Evolutionary conservation across 1,284 basidiomycete genomes (phyloP).

Genomic region (Athelia psychrophila): DNA sequence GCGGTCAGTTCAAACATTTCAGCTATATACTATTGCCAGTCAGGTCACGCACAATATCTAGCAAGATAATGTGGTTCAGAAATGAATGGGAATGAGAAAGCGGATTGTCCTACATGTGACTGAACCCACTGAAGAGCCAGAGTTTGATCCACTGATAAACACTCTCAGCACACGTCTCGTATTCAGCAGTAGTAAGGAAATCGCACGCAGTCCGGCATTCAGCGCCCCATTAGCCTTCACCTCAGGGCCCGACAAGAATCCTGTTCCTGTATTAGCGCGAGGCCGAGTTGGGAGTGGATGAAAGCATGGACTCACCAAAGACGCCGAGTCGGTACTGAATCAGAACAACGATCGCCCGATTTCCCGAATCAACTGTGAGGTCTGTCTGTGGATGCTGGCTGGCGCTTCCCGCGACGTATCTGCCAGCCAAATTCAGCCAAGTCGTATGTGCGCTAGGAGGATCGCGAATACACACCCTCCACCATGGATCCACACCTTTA

Average conservation of each 20-base stretch:
- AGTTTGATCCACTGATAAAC: conserved; percentile 26
- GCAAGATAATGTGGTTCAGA: too few species aligned
- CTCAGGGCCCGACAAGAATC: conserved; percentile 23
- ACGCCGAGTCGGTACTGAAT: conserved; percentile 21
- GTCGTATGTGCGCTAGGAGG: neutral
- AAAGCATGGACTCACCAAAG: conserved; percentile 10
- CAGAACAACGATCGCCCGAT: conserved; percentile 16
- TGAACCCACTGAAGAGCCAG: conserved; percentile 30
- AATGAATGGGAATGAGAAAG: too few species aligned
- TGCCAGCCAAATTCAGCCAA: conserved; percentile 3
- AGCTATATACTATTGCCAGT: neutral
- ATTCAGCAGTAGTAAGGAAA: neutral
- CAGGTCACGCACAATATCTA: neutral
- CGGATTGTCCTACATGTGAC: conserved; percentile 15
- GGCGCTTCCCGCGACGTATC: conserved; percentile 12
- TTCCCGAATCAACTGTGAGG: conserved; percentile 13
- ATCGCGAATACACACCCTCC: conserved; percentile 22
- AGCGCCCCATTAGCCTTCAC: conserved; percentile 22
- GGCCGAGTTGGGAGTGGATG: too few species aligned
- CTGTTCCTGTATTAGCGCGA: conserved; percentile 8
- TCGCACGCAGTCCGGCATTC: conserved; percentile 25
- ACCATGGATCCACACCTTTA: conserved; percentile 30
- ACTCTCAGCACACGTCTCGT: neutral
- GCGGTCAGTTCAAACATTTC: neutral
- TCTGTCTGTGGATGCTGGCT: conserved; percentile 13